These are phyloP conservation scores for Hippophae rhamnoides DNA, from an alignment of 306 rosid species.

Conservation along the genomic window DNA sequence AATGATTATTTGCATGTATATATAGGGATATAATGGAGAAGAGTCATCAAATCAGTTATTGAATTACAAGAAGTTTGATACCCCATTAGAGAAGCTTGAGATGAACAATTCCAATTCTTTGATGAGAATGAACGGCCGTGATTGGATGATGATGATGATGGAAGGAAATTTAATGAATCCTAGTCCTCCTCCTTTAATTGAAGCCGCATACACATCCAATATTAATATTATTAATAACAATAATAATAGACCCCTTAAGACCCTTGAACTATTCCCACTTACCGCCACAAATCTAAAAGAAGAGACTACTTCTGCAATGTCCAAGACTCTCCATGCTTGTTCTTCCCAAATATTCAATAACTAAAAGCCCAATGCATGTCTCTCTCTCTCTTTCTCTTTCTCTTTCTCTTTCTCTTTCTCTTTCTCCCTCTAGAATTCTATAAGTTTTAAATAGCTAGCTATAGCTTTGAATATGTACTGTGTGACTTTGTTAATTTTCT, in stretches of 20 bases:
- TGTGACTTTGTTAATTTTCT: slow-evolving; percentile 14
- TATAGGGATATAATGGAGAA: slow-evolving; percentile 24
- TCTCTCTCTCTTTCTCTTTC: not conserved
- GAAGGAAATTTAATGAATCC: slow-evolving; percentile 7
- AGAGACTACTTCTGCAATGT: slow-evolving; percentile 24
- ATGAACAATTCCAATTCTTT: slow-evolving; percentile 25
- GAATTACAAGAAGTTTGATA: slow-evolving; percentile 26
- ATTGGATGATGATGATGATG: slow-evolving; percentile 32
- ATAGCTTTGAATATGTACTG: slow-evolving; percentile 3
- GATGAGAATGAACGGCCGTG: slow-evolving; percentile 31
- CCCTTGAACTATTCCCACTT: slow-evolving; percentile 80
- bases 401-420: no score
- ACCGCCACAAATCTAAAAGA: slow-evolving; percentile 46
- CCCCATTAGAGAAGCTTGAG: slow-evolving; percentile 14
- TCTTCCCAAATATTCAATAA: not conserved
- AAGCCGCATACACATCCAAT: slow-evolving; percentile 3
- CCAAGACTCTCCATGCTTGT: not conserved
- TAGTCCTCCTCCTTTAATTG: slow-evolving; percentile 13
- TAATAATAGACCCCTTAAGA: slow-evolving; percentile 40
- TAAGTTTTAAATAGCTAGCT: no score
- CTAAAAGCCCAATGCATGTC: not conserved
- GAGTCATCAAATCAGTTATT: slow-evolving; percentile 25
- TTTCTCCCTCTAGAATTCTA: slow-evolving; percentile 11
- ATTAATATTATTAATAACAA: not conserved
- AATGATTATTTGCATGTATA: not conserved